Conservation (phyloP, 1,139 yeast species). For the Pichia sp. region DNA sequence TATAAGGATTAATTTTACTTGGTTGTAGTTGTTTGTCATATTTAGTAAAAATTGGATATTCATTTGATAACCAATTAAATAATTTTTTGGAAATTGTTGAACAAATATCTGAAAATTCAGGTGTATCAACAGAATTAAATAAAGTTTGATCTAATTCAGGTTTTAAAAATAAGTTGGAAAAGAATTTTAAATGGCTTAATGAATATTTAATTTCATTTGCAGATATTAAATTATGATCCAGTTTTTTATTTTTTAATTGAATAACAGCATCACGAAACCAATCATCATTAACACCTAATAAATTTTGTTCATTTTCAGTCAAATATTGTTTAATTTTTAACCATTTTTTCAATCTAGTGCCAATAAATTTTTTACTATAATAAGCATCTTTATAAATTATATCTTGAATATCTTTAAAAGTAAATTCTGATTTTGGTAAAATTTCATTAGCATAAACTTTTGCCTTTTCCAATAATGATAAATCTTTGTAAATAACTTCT, state of each 20-base stretch:
- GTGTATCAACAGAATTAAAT: slow-evolving; percentile 2
- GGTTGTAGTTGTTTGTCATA: slow-evolving; percentile 20
- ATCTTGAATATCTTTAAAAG: slow-evolving; percentile 25
- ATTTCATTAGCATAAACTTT: slow-evolving; percentile 17
- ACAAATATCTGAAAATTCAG: slow-evolving; percentile 4
- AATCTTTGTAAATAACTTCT: slow-evolving; percentile 7
- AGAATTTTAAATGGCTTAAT: slow-evolving; percentile 24
- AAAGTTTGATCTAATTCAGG: slow-evolving; percentile 1
- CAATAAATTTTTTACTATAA: slow-evolving; percentile 22
- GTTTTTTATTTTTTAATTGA: slow-evolving; percentile 19
- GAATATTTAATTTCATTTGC: slow-evolving; percentile 22
- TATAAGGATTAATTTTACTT: slow-evolving; percentile 10
- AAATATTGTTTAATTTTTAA: slow-evolving; percentile 21
- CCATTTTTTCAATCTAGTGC: slow-evolving; percentile 25
- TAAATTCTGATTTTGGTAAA: slow-evolving; percentile 20
- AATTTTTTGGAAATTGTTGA: slow-evolving; percentile 8
- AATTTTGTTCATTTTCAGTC: slow-evolving; percentile 19
- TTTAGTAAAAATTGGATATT: slow-evolving; percentile 22
- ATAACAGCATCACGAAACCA: slow-evolving; percentile 19
- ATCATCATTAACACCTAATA: slow-evolving; percentile 22
- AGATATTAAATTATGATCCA: slow-evolving; percentile 22
- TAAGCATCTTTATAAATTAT: slow-evolving; percentile 27
- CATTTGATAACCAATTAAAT: slow-evolving; percentile 28
- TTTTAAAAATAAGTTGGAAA: slow-evolving; percentile 22
- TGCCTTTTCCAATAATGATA: slow-evolving; percentile 16